A percentile compares a stretch with the other conserved stretches of the same genome.
These are phyloP conservation scores for Tuber magnatum DNA, from an alignment of 495 filamentous ascomycete species.

Conservation along the genomic window DNA sequence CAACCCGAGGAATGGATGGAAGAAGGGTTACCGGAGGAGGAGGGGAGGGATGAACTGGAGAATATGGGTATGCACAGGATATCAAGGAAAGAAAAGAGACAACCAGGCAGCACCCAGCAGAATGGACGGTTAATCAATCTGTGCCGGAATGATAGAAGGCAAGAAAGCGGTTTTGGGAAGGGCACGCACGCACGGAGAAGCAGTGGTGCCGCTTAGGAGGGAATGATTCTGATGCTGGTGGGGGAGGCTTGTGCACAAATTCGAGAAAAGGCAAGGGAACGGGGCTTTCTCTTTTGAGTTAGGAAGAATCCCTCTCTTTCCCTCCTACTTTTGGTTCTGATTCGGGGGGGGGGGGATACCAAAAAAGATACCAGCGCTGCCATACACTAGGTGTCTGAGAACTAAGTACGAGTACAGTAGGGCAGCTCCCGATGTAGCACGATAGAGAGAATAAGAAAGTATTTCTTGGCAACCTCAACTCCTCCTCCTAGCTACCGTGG, in stretches of 20 bases:
- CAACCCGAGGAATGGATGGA: constrained; percentile 27
- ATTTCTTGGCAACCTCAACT: not conserved
- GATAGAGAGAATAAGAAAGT: not conserved
- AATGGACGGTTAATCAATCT: constrained; percentile 15
- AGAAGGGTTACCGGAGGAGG: constrained; percentile 17
- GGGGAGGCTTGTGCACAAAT: constrained; percentile 35
- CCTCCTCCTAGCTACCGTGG: not conserved
- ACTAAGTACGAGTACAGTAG: not conserved
- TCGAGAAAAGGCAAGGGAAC: constrained; percentile 38
- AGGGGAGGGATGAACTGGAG: constrained; percentile 25
- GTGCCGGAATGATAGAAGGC: constrained; percentile 24
- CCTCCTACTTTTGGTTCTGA: not conserved
- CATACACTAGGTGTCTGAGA: not conserved
- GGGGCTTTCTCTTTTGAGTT: not conserved
- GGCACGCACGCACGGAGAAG: constrained; percentile 20
- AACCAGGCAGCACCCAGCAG: constrained; percentile 14
- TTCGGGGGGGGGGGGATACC: not conserved
- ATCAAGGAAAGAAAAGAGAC: constrained; percentile 19
- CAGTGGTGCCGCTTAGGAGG: not conserved
- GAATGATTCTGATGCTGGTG: not conserved
- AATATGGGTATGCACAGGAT: constrained; percentile 37
- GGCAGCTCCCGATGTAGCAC: not conserved
- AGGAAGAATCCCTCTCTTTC: not conserved
- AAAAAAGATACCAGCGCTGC: not conserved
- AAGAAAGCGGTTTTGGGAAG: constrained; percentile 22